Evolutionary conservation across 2,329 filamentous ascomycete genomes (phyloP).

Genomic region (Pseudopithomyces chartarum): DNA sequence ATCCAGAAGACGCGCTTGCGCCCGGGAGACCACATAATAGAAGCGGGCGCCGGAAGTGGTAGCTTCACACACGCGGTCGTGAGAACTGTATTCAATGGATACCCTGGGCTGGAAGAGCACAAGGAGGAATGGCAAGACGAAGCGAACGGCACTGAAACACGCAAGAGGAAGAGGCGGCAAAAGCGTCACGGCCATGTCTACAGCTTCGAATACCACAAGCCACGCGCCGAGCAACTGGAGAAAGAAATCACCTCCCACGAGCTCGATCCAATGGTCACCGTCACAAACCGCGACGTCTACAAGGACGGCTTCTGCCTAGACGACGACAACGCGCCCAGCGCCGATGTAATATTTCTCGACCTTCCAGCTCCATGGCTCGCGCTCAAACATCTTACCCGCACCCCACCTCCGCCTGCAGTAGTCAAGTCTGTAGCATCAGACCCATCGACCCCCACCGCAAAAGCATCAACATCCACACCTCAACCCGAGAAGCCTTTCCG

Average conservation of each 20-base stretch:
- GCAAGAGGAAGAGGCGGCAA: slow-evolving; percentile 35
- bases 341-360: slow-evolving; percentile 77
- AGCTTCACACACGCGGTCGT: slow-evolving; percentile 82
- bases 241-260: slow-evolving; percentile 72
- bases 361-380: slow-evolving; percentile 82
- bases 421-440: slow-evolving; percentile 33
- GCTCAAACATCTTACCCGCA: slow-evolving; percentile 72
- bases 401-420: slow-evolving; percentile 34
- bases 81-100: slow-evolving; percentile 76
- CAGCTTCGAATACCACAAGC: slow-evolving; percentile 82
- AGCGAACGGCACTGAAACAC: slow-evolving; percentile 35
- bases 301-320: slow-evolving; percentile 70
- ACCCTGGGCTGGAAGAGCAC: slow-evolving; percentile 49
- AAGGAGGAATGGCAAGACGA: slow-evolving; percentile 27
- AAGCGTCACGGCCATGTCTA: slow-evolving; percentile 68
- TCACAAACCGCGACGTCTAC: slow-evolving; percentile 82
- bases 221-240: slow-evolving; percentile 70
- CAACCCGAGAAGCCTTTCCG: slow-evolving; percentile 29
- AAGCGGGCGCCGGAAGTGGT: slow-evolving; percentile 81
- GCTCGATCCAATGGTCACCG: slow-evolving; percentile 67
- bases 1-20: slow-evolving; percentile 75
- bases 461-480: slow-evolving; percentile 7
- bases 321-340: slow-evolving; percentile 43
- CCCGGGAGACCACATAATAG: slow-evolving; percentile 75
- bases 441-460: slow-evolving; percentile 50